Base-by-base conservation (phyloP, 768 basidiomycete genomes). In the Russula abietina region DNA sequence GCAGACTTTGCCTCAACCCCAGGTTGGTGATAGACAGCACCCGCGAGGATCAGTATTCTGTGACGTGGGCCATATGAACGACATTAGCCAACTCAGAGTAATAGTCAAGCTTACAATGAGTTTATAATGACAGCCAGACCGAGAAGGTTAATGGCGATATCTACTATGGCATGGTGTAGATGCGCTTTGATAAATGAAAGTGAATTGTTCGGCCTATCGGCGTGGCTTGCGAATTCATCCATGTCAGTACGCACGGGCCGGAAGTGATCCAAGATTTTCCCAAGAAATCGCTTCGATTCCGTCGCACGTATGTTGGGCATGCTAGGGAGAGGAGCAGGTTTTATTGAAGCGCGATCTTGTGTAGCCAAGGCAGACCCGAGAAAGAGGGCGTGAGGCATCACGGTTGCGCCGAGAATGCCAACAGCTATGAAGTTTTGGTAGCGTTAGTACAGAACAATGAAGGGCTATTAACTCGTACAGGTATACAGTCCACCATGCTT, bases 81-180 rank as follows among this genome's bases (percentile, higher is more conserved):
- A 50, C 22, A 59, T 36, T 6, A 26, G 50, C 38, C n/a, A 36
- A 6, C 19, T 7, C 33, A 51, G 3, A 65, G 63, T n/a, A 11
- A 57, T 63, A 36, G 45, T 41, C n/a, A 68, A 2, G 75, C 84
- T 60, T 67, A 88, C 89, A 89, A 71, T 8, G 91, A 83, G 73
- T 98, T 98, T 72, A 96, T 93, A 30, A 91, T 75, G 19, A 96
- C 84, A 0, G 95, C 94, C 70, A 96, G 85, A 0, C 90, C 88
- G 33, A 96, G 77, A 45, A 98, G 75, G 68, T 84, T 85, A 33
- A 78, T 70, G 26, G 84, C 80, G 16, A 93, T 77, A 69, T 95
- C 89, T 57, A 82, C 74, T 68, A 82, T 80, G 0, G 82, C 83
- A 62, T 89, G 86, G 62, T 80, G 80, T 30, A 91, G 73, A 71